phyloP scores from a whole-genome alignment of 2,329 filamentous ascomycete genomes.

The Zalaria sp. region DNA sequence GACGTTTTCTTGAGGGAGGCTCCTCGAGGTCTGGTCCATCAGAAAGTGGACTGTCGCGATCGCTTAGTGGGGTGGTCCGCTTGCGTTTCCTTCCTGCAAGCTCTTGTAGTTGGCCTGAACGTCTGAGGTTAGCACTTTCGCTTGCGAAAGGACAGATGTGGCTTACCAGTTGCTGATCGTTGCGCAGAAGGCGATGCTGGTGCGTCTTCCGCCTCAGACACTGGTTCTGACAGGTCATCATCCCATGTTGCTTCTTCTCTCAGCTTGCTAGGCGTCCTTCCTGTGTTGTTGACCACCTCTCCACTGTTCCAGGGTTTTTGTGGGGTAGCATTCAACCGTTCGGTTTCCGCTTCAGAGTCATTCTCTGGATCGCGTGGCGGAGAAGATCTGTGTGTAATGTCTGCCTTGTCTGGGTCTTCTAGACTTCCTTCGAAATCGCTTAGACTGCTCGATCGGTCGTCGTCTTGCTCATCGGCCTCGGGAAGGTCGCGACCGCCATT shows the following conservation, averaged over 20 bases:
- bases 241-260: conserved; percentile 41
- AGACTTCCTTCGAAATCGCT: conserved; percentile 84
- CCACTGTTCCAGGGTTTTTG: conserved; percentile 14
- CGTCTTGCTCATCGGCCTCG: conserved; percentile 12
- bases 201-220: not conserved
- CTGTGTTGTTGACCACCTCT: conserved; percentile 28
- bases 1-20: conserved; percentile 3
- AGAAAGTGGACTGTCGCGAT: conserved; percentile 21
- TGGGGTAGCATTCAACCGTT: conserved; percentile 65
- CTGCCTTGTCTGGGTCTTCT: conserved; percentile 32
- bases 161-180: conserved; percentile 1
- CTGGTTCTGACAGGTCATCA: conserved; percentile 23
- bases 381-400: conserved; percentile 5
- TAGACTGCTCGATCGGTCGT: conserved; percentile 65
- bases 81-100: conserved; percentile 28
- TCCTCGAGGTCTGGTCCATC: conserved; percentile 20
- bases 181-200: conserved; percentile 2
- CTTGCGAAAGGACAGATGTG: no score
- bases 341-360: conserved; percentile 83
- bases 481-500: conserved; percentile 5
- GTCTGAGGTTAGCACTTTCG: no score
- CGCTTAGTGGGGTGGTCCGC: conserved; percentile 21
- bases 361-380: conserved; percentile 35
- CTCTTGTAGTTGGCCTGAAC: not conserved
- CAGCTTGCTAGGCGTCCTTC: conserved; percentile 65